Conservation (phyloP, 2,329 filamentous ascomycete genomes). For the Botrytis hyacinthi region DNA sequence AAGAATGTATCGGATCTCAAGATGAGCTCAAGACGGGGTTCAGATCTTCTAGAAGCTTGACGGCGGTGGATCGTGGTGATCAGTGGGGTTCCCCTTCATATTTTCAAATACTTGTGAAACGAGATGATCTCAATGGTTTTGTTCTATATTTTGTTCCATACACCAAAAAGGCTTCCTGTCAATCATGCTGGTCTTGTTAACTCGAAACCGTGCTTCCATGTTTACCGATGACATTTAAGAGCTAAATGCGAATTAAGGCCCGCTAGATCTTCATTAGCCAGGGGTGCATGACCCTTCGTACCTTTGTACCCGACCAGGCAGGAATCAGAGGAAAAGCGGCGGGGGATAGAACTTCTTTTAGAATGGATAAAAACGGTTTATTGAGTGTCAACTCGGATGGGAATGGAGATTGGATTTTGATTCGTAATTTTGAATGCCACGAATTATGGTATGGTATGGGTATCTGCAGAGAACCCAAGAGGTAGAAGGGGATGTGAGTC, state of each 20-base stretch:
- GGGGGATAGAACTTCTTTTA: not conserved
- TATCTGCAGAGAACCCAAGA: not conserved
- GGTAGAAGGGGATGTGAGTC: not conserved
- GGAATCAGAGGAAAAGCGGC: not conserved
- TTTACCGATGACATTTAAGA: not conserved
- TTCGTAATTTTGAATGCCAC: not conserved
- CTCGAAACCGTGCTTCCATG: not conserved
- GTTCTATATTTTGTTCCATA: not conserved
- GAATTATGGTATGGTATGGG: not conserved
- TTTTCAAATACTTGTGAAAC: not conserved
- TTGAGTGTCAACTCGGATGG: not conserved
- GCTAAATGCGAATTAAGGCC: not conserved
- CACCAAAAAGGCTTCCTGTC: not conserved
- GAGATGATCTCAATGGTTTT: not conserved
- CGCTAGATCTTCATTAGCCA: not conserved
- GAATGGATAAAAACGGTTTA: not conserved
- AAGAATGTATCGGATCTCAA: not conserved
- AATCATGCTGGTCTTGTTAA: not conserved
- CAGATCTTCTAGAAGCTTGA: not conserved
- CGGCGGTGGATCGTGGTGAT: not conserved
- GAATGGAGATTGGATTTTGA: not conserved
- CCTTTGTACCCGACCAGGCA: not conserved
- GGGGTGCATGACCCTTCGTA: not conserved
- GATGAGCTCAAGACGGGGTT: not conserved
- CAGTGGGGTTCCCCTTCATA: not conserved